These are phyloP conservation scores for Saccharomycopsis microspora DNA, from an alignment of 805 yeast species.

Conservation along the genomic window DNA sequence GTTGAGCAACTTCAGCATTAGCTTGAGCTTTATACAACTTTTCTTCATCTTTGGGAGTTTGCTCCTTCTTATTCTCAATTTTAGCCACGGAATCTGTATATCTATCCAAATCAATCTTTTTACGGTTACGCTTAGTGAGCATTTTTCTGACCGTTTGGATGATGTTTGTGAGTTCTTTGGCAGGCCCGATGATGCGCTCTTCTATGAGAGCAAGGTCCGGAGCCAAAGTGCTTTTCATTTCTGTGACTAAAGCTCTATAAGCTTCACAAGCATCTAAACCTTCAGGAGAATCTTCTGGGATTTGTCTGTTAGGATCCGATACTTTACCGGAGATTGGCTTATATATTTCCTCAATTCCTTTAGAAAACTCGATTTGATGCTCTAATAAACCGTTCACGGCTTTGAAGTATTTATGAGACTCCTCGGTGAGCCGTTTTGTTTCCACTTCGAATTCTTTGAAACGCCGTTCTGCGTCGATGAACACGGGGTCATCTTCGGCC, in stretches of 20 bases:
- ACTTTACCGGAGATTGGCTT: slow-evolving; percentile 91
- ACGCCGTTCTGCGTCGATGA: slow-evolving; percentile 90
- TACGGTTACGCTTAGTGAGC: slow-evolving; percentile 93
- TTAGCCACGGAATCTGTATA: slow-evolving; percentile 59
- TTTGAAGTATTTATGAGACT: slow-evolving; percentile 77
- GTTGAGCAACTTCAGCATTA: slow-evolving; percentile 81
- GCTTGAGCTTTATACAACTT: slow-evolving; percentile 81
- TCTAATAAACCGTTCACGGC: slow-evolving; percentile 92
- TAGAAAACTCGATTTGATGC: slow-evolving; percentile 91
- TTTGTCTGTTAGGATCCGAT: slow-evolving; percentile 71
- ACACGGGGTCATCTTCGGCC: slow-evolving; percentile 71
- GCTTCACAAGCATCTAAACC: slow-evolving; percentile 93
- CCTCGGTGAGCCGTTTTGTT: slow-evolving; percentile 81
- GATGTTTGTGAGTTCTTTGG: slow-evolving; percentile 77
- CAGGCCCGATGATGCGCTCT: slow-evolving; percentile 79
- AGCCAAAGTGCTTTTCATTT: slow-evolving; percentile 71
- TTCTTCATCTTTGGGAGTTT: slow-evolving; percentile 84
- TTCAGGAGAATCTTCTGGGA: slow-evolving; percentile 91
- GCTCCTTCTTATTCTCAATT: slow-evolving; percentile 72
- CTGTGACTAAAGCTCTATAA: slow-evolving; percentile 78
- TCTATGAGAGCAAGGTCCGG: slow-evolving; percentile 93
- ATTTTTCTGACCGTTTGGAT: slow-evolving; percentile 80
- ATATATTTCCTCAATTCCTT: slow-evolving; percentile 89
- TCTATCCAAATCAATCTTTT: slow-evolving; percentile 88
- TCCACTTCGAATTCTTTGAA: slow-evolving; percentile 86